phyloP scores from a whole-genome alignment of 1,139 yeast genomes.

The Geotrichum restrictum region DNA sequence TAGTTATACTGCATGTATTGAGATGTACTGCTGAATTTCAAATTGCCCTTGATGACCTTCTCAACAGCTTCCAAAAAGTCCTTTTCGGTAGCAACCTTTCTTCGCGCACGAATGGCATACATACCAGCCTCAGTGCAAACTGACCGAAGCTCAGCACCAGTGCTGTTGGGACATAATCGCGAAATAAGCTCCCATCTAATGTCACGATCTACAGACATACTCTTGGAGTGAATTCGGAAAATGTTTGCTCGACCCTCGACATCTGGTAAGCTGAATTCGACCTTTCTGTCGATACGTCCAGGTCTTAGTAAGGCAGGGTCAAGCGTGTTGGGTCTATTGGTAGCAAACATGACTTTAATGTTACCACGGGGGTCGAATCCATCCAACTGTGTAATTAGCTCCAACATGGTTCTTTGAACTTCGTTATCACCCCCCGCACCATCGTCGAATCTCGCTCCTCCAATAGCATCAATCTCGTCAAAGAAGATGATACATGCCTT shows the following conservation, averaged over 20 bases:
- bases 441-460: constrained; percentile 97
- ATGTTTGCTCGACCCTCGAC: constrained; percentile 96
- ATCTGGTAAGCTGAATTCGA: constrained; percentile 93
- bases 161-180: constrained; percentile 92
- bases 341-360: constrained; percentile 98
- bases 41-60: constrained; percentile 95
- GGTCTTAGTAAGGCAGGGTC: constrained; percentile 98
- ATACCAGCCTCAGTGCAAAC: constrained; percentile 98
- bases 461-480: constrained; percentile 97
- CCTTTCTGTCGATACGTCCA: constrained; percentile 97
- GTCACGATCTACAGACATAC: constrained; percentile 95
- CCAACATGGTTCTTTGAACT: constrained; percentile 98
- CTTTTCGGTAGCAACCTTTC: constrained; percentile 96
- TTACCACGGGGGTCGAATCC: constrained; percentile 98
- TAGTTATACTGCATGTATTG: constrained; percentile 96
- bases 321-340: constrained; percentile 94
- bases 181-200: constrained; percentile 98
- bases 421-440: constrained; percentile 99
- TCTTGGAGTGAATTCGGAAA: constrained; percentile 90
- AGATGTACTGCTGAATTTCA: constrained; percentile 94
- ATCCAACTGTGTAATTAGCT: constrained; percentile 91
- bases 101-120: constrained; percentile 97
- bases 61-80: constrained; percentile 96
- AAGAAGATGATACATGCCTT: constrained; percentile 94
- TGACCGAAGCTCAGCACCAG: constrained; percentile 96